Evolutionary conservation across 1,284 basidiomycete species (phyloP).

Genomic region (Ceratobasidium sp.): DNA sequence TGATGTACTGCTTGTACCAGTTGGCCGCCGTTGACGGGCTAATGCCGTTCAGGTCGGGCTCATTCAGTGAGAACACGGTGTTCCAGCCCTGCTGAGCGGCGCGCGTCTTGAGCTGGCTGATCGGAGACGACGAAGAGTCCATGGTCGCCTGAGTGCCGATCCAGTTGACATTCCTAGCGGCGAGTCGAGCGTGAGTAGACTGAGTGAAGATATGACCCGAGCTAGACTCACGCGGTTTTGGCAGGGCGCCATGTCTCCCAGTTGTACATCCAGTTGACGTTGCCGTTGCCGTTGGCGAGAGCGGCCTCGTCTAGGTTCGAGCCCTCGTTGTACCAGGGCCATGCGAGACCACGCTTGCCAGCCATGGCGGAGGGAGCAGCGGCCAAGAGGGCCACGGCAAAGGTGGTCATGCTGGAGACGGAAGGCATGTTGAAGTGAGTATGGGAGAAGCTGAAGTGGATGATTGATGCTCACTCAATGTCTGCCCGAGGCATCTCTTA

Average conservation of each 20-base stretch:
- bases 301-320: background rate
- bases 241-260: slow-evolving; percentile 41
- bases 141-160: slow-evolving; percentile 34
- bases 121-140: slow-evolving; percentile 37
- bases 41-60: slow-evolving; percentile 38
- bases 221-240: slow-evolving; percentile 18
- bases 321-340: slow-evolving; percentile 43
- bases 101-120: slow-evolving; percentile 35
- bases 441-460: too few species aligned
- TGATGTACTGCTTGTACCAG: slow-evolving; percentile 45
- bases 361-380: slow-evolving; percentile 1
- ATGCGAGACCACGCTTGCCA: slow-evolving; percentile 35
- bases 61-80: slow-evolving; percentile 43
- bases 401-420: background rate
- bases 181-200: too few species aligned
- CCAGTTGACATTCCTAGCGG: slow-evolving; percentile 42
- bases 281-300: slow-evolving; percentile 1
- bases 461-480: too few species aligned
- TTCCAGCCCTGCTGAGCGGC: slow-evolving; percentile 42
- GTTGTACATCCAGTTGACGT: slow-evolving; percentile 34
- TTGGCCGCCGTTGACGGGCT: background rate
- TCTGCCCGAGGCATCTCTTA: too few species aligned
- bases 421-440: too few species aligned
- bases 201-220: too few species aligned
- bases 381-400: slow-evolving; percentile 21